Base-by-base conservation (phyloP, 164 flowering plant species). In the Vitis labrusca region DNA sequence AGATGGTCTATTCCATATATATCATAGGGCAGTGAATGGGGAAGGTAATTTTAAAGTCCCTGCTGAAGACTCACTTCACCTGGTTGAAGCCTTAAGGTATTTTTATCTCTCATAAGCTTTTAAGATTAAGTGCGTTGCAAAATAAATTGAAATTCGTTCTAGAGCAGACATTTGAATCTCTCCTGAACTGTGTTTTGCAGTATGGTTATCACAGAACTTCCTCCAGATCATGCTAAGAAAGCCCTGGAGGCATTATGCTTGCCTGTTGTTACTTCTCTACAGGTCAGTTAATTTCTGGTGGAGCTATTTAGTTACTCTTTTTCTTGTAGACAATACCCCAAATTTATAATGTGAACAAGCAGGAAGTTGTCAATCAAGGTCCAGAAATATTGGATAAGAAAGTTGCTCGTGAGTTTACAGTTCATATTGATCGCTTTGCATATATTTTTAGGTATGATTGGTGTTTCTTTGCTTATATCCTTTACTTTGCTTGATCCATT, bases 11-110 rank as follows among this genome's bases (percentile, higher is more conserved):
- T 92, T 93, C 73, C 91, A 86, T 29, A 86, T 93, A 74, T 93
- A 90, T 70, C 89, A 85, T 63, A 78, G 75, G 65, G 91, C 95
- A 71, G 85, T 96, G 59, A 82, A 67, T 73, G 95, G 89, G 54
- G 92, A 88, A 74, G 84, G 92, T 70, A 79, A 84, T 68, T 93
- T 88, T 71, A 91, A 91, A 78, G 84, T 90, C 69, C 82, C 98
- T 74, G 86, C 91, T 10, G 97, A 96, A 77, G 98, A 96, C 72
- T 90, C 98, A 8, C 71, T 96, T 80, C 89, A 90, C 78, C 73
- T 93, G 69, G 99, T 96, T 71, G 99, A 96, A 82, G 97, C 99
- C 65, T 76, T 96, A 67, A 90, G 99, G 99, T 96, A 86, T 59
- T 51, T 12, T 23, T 72, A 53, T 66, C 59, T 37, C 44, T 69